Percentiles rank a stretch among this genome's conserved stretches.
Evolutionary conservation across 768 basidiomycete genomes (phyloP).

Genomic region (Austroboletus eburneus): DNA sequence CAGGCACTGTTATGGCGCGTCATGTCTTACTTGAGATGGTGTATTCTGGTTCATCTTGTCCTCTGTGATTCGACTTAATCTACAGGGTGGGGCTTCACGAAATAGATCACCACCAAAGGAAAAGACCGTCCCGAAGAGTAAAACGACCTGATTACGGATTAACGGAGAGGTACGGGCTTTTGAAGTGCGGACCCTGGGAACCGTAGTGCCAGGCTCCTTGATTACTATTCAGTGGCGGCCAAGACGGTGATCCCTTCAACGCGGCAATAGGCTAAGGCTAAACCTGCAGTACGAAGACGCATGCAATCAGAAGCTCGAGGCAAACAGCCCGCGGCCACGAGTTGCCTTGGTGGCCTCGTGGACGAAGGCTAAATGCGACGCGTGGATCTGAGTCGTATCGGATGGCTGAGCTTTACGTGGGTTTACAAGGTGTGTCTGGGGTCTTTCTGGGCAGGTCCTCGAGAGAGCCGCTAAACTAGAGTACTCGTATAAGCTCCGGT

Average conservation of each 20-base stretch:
- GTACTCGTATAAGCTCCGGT: constrained; percentile 56
- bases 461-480: constrained; percentile 23
- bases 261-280: constrained; percentile 5
- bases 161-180: too few relatives aligned
- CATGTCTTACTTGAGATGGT: constrained; percentile 10
- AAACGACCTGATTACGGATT: too few relatives aligned
- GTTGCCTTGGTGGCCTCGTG: constrained; percentile 5
- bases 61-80: constrained; percentile 8
- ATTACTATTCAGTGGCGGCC: too few relatives aligned
- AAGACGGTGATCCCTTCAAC: constrained; percentile 1
- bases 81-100: constrained; percentile 5
- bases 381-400: background rate
- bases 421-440: constrained; percentile 24
- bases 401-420: constrained; percentile 14
- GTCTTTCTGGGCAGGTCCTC: constrained; percentile 23
- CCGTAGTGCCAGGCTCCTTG: too few relatives aligned
- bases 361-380: too few relatives aligned
- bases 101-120: too few relatives aligned
- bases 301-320: constrained; percentile 3
- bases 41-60: constrained; percentile 13
- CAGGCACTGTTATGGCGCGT: constrained; percentile 3
- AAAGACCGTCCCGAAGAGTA: too few relatives aligned
- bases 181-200: too few relatives aligned
- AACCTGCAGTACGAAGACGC: constrained; percentile 5
- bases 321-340: constrained; percentile 1